These are phyloP conservation scores for Syzygium oleosum DNA, from an alignment of 345 rosid genomes.

Conservation along the genomic window DNA sequence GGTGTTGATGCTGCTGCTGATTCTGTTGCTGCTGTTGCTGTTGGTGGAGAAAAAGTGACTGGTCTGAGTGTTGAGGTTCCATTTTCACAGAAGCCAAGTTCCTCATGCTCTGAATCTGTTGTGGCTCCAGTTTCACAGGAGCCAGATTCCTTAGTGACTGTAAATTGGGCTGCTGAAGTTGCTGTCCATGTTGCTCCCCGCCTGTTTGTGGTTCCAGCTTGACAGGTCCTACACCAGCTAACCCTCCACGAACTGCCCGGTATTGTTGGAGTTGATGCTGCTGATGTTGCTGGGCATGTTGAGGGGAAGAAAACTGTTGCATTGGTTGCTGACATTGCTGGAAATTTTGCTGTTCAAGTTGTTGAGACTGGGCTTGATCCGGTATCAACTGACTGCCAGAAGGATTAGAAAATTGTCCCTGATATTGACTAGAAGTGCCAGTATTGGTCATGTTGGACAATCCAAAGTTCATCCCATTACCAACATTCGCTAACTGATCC, in stretches of 20 bases:
- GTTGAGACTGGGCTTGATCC: conserved; percentile 71
- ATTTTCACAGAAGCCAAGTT: conserved; percentile 22
- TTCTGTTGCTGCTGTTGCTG: conserved; percentile 54
- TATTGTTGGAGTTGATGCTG: conserved; percentile 13
- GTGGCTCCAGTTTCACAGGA: conserved; percentile 29
- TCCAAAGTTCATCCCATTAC: conserved; percentile 55
- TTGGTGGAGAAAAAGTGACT: conserved; percentile 70
- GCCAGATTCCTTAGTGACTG: conserved; percentile 16
- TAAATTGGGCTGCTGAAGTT: conserved; percentile 38
- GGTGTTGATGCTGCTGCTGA: conserved; percentile 21
- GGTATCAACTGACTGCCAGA: conserved; percentile 54
- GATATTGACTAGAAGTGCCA: conserved; percentile 62
- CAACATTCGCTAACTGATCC: conserved; percentile 57
- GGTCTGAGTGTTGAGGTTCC: conserved; percentile 53
- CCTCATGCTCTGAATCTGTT: conserved; percentile 22
- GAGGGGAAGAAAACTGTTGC: conserved; percentile 55
- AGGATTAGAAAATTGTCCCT: conserved; percentile 59
- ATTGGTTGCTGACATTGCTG: conserved; percentile 67
- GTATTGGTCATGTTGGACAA: conserved; percentile 54
- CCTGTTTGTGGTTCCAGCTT: conserved; percentile 31
- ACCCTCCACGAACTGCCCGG: conserved; percentile 25
- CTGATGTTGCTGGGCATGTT: conserved; percentile 36
- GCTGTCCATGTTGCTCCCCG: conserved; percentile 25
- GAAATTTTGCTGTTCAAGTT: conserved; percentile 53
- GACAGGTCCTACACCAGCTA: conserved; percentile 23